These are phyloP conservation scores for Pichia sp. DNA, from an alignment of 1,139 yeast species.

Conservation along the genomic window DNA sequence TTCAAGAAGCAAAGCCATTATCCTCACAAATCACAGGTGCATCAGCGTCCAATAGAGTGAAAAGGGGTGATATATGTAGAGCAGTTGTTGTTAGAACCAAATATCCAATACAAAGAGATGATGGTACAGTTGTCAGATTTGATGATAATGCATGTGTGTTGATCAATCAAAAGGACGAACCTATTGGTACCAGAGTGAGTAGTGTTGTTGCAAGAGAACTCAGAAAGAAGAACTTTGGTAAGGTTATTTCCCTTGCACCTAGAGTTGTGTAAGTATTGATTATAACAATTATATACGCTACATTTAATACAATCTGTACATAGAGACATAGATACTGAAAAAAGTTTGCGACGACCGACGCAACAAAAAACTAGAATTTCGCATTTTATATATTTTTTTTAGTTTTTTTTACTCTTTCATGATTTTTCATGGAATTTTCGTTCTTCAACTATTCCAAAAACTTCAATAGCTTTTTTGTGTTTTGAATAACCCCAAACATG, in stretches of 20 bases:
- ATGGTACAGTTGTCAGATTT: slow-evolving; percentile 80
- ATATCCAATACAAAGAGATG: slow-evolving; percentile 77
- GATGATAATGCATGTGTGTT: slow-evolving; percentile 97
- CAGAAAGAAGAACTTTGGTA: slow-evolving; percentile 75
- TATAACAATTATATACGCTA: background rate
- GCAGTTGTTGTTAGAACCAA: slow-evolving; percentile 94
- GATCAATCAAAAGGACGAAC: slow-evolving; percentile 82
- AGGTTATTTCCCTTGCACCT: slow-evolving; percentile 88
- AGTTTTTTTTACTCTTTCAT: background rate
- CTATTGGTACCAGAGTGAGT: slow-evolving; percentile 89
- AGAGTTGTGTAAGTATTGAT: slow-evolving; percentile 38
- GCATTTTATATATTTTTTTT: background rate
- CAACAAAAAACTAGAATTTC: background rate
- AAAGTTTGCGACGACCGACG: background rate
- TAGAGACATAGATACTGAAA: background rate
- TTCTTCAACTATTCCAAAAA: background rate
- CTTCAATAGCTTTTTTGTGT: background rate
- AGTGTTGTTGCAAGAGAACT: slow-evolving; percentile 91
- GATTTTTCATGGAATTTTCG: background rate
- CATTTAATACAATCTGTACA: background rate
- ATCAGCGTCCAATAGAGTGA: slow-evolving; percentile 71
- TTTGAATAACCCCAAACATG: slow-evolving; percentile 7
- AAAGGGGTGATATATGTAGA: slow-evolving; percentile 92
- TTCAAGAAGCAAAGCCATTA: slow-evolving; percentile 81
- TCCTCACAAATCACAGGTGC: slow-evolving; percentile 53